Conservation (phyloP, 1,139 yeast genomes). For the Geotrichum australiense region DNA sequence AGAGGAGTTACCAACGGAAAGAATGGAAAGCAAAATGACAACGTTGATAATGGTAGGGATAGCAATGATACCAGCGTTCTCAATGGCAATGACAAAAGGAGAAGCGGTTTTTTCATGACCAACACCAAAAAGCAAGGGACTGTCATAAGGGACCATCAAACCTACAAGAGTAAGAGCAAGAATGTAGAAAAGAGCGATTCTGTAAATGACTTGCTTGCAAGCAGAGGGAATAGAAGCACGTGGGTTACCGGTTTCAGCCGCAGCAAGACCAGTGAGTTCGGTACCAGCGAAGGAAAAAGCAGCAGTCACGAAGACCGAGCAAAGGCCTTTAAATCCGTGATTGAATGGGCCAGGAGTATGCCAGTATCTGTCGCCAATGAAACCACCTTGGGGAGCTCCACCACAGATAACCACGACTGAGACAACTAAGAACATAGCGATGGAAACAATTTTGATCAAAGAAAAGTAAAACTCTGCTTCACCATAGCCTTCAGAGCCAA, state of each 20-base stretch:
- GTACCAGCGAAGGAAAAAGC: conserved; percentile 87
- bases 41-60: conserved; percentile 66
- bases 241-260: conserved; percentile 50
- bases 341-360: conserved; percentile 56
- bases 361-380: conserved; percentile 61
- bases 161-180: conserved; percentile 57
- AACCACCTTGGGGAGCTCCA: conserved; percentile 58
- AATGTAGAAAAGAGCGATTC: conserved; percentile 59
- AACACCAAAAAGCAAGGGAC: conserved; percentile 44
- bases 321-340: conserved; percentile 71
- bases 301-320: conserved; percentile 74
- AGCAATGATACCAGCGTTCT: conserved; percentile 48
- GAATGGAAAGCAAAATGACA: conserved; percentile 59
- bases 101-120: conserved; percentile 53
- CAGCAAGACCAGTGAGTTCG: conserved; percentile 76
- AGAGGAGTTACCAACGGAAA: conserved; percentile 69
- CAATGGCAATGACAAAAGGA: conserved; percentile 66
- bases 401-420: conserved; percentile 59
- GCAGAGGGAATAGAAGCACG: conserved; percentile 66
- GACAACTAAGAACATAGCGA: conserved; percentile 58
- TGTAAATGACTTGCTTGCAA: conserved; percentile 66
- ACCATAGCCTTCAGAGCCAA: conserved; percentile 71
- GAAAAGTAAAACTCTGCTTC: conserved; percentile 69
- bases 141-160: conserved; percentile 58
- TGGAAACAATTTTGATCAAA: conserved; percentile 53